Evolutionary conservation across 176 grass and related monocot species (phyloP).

Genomic region (Triticum aestivum): DNA sequence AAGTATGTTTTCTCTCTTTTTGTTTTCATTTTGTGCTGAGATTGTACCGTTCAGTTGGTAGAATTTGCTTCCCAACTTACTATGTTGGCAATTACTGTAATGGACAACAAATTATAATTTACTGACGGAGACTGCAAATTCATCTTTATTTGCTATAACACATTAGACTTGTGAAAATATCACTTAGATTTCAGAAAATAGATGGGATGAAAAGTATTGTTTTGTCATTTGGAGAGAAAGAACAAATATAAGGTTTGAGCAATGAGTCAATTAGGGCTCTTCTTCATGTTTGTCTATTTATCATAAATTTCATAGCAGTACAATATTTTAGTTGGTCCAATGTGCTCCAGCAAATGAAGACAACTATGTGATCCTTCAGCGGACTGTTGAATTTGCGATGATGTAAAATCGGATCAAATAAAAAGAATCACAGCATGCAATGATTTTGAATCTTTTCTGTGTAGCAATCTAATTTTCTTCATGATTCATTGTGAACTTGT

Average conservation of each 20-base stretch:
- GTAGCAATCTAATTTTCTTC: not conserved
- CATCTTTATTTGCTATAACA: not conserved
- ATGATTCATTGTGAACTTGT: not conserved
- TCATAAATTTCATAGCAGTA: not conserved
- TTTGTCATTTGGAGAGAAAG: not conserved
- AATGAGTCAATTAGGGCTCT: not conserved
- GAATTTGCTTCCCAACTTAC: not conserved
- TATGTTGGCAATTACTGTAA: not conserved
- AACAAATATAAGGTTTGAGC: not conserved
- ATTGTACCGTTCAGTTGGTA: not conserved
- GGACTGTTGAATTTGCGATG: not conserved
- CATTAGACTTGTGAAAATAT: not conserved
- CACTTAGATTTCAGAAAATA: not conserved
- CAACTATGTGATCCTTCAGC: not conserved
- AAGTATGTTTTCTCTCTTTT: slow-evolving; percentile 43
- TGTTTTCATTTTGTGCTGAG: slow-evolving; percentile 19
- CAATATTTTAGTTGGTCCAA: not conserved
- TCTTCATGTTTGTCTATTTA: not conserved
- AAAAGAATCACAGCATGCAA: too few species aligned
- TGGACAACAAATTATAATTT: not conserved
- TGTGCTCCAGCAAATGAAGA: not conserved
- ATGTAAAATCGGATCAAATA: too few species aligned
- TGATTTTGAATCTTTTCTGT: not conserved
- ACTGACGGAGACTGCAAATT: not conserved
- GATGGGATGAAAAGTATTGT: not conserved